Percentiles rank a stretch among this genome's conserved stretches.
phyloP scores from a whole-genome alignment of 257 asterid species.

The Striga asiatica region DNA sequence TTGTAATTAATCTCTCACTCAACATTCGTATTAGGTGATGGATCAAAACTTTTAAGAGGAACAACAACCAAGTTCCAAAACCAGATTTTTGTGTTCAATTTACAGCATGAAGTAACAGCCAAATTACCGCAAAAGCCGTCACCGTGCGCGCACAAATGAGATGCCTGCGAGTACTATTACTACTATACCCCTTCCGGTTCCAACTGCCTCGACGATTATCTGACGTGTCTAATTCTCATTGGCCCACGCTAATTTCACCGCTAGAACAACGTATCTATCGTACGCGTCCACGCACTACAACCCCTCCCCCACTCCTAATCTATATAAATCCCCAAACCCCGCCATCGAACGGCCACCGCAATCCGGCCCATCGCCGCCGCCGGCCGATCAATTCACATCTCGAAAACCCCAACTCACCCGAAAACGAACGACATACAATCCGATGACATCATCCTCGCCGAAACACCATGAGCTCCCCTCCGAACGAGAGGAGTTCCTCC shows the following conservation, averaged over 20 bases:
- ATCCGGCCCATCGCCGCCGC: conserved; percentile 7
- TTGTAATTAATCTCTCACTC: too few species aligned
- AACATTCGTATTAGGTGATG: too few species aligned
- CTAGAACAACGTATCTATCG: not conserved
- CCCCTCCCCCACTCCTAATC: conserved; percentile 16
- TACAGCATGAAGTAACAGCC: too few species aligned
- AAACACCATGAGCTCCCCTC: conserved; percentile 24
- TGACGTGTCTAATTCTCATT: not conserved
- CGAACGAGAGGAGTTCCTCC: conserved; percentile 41
- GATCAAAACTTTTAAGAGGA: too few species aligned
- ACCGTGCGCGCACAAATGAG: too few species aligned
- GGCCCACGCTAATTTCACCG: not conserved
- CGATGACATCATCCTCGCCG: conserved; percentile 41
- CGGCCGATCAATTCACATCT: not conserved
- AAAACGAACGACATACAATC: not conserved
- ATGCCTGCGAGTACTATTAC: too few species aligned
- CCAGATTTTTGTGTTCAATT: too few species aligned
- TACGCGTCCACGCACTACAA: not conserved
- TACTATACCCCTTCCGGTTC: too few species aligned
- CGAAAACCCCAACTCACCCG: conserved; percentile 2
- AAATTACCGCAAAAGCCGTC: too few species aligned
- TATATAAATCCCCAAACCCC: conserved; percentile 22
- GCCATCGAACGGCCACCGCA: conserved; percentile 6
- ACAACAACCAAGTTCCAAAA: too few species aligned
- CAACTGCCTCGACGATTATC: too few species aligned